phyloP scores from a whole-genome alignment of 345 rosid species.

The Theobroma cacao region DNA sequence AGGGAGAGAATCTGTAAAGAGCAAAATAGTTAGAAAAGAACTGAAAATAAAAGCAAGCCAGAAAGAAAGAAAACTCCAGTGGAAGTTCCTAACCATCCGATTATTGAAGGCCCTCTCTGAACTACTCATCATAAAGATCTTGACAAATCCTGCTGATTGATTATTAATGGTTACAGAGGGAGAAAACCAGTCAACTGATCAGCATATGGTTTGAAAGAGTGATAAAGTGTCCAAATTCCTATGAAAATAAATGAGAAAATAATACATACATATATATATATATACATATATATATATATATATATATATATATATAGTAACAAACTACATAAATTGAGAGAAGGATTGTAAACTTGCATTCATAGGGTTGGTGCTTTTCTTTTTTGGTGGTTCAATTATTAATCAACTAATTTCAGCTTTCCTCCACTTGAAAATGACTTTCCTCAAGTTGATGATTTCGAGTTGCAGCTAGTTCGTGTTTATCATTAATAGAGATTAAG shows the following conservation, averaged over 20 bases:
- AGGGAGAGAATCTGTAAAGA: not conserved
- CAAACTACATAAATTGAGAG: not conserved
- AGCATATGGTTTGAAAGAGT: not conserved
- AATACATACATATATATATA: too few relatives aligned
- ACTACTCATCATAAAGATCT: not conserved
- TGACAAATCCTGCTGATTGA: not conserved
- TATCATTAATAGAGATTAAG: not conserved
- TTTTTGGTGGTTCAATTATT: not conserved
- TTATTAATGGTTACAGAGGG: not conserved
- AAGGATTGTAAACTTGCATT: not conserved
- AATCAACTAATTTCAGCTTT: not conserved
- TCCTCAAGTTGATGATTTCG: constrained; percentile 1
- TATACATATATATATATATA: too few relatives aligned
- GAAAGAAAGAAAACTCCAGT: not conserved
- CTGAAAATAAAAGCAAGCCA: not conserved
- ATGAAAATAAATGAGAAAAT: too few relatives aligned
- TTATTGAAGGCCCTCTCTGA: not conserved
- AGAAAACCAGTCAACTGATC: not conserved
- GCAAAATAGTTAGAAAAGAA: not conserved
- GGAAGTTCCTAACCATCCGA: not conserved
- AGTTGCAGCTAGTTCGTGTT: not conserved
- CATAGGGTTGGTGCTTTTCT: not conserved
- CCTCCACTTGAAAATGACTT: not conserved
- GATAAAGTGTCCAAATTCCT: not conserved
- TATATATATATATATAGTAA: too few relatives aligned